phyloP scores from a whole-genome alignment of 2,329 filamentous ascomycete genomes.

The Colletotrichum sp. region DNA sequence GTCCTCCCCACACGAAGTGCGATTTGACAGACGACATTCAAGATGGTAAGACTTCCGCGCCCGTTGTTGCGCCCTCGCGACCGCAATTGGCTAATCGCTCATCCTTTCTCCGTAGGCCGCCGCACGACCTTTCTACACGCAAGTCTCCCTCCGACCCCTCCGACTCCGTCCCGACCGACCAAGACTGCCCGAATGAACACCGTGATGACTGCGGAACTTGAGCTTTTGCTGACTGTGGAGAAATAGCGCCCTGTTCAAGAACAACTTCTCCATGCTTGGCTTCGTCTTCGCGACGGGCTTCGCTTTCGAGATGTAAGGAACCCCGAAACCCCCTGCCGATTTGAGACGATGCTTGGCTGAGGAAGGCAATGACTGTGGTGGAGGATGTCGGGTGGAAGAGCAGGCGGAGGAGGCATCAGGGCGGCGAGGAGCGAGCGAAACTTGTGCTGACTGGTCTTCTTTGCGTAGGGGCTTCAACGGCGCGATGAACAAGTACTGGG shows the following conservation, averaged over 20 bases:
- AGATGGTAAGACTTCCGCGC: conserved; percentile 37
- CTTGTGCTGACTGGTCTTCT: not conserved
- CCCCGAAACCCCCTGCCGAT: not conserved
- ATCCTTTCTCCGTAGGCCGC: conserved; percentile 34
- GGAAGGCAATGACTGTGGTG: not conserved
- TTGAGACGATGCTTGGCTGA: not conserved
- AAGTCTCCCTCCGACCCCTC: conserved; percentile 29
- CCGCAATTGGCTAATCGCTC: conserved; percentile 38
- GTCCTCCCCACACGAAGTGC: conserved; percentile 7
- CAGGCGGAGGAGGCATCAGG: not conserved
- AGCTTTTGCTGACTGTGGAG: not conserved
- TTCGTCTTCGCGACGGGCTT: conserved; percentile 89
- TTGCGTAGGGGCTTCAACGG: conserved; percentile 80
- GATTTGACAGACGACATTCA: conserved; percentile 24
- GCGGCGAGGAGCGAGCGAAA: not conserved
- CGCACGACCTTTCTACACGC: conserved; percentile 41
- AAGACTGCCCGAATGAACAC: not conserved
- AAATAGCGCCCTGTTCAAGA: conserved; percentile 79
- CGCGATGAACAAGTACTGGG: conserved; percentile 85
- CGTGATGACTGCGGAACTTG: not conserved
- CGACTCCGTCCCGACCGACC: not conserved
- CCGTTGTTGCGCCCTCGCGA: not conserved
- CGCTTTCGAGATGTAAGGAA: conserved; percentile 86
- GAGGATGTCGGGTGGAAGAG: not conserved
- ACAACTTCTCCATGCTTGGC: conserved; percentile 87